Evolutionary conservation across 1,139 yeast species (phyloP).

Genomic region (Yamadazyma atlantica): DNA sequence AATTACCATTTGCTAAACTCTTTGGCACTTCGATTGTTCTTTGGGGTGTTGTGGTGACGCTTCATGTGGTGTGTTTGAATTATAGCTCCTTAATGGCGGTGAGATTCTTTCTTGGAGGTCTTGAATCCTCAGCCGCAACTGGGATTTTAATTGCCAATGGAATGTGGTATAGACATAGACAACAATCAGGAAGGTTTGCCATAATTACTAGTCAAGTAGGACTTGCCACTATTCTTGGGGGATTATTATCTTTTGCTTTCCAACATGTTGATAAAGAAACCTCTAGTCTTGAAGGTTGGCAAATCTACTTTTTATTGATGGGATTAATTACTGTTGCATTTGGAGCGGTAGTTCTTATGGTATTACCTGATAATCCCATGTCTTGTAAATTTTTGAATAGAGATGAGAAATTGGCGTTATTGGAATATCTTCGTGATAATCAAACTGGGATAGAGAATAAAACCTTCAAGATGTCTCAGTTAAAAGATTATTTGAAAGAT

Average conservation of each 20-base stretch:
- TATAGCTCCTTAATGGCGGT: conserved; percentile 44
- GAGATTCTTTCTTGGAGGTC: conserved; percentile 40
- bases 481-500: conserved; percentile 32
- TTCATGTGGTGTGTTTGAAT: conserved; percentile 33
- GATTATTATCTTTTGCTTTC: conserved; percentile 40
- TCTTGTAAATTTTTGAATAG: conserved; percentile 27
- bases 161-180: conserved; percentile 42
- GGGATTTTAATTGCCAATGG: conserved; percentile 43
- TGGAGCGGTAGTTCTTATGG: conserved; percentile 26
- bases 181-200: conserved; percentile 37
- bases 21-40: conserved; percentile 33
- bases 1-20: conserved; percentile 39
- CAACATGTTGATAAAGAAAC: conserved; percentile 32
- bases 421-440: conserved; percentile 30
- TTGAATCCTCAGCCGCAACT: conserved; percentile 46
- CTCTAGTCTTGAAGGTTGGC: conserved; percentile 31
- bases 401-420: conserved; percentile 27
- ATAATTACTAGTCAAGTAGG: conserved; percentile 43
- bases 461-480: conserved; percentile 21
- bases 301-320: conserved; percentile 38
- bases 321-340: conserved; percentile 35
- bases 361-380: conserved; percentile 35
- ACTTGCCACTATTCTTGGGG: conserved; percentile 39
- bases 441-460: conserved; percentile 23
- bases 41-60: conserved; percentile 43